A percentile compares a stretch with the other conserved stretches of the same genome.
These are phyloP conservation scores for Penicillium sclerotiorum DNA, from an alignment of 2,329 filamentous ascomycete species.

Conservation along the genomic window DNA sequence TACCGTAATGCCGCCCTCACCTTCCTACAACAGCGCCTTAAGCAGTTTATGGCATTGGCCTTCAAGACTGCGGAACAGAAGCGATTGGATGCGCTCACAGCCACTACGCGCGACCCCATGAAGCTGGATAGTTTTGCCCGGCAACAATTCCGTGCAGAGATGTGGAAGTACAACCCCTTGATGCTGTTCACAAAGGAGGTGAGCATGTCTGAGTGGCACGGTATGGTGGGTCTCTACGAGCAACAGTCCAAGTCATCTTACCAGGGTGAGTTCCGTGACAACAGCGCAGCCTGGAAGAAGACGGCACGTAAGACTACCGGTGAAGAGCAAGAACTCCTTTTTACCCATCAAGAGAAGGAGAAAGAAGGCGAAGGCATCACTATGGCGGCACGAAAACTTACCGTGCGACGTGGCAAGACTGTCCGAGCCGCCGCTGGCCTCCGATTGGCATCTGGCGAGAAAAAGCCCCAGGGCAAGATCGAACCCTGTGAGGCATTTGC, in stretches of 20 bases:
- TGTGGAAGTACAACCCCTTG: conserved; percentile 88
- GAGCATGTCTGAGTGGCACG: conserved; percentile 78
- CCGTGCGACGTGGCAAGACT: conserved; percentile 91
- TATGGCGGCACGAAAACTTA: conserved; percentile 81
- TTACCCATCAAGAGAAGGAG: conserved; percentile 87
- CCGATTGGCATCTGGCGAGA: conserved; percentile 51
- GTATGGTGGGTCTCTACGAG: conserved; percentile 78
- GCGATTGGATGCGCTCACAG: conserved; percentile 63
- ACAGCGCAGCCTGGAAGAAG: conserved; percentile 76
- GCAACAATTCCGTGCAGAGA: conserved; percentile 67
- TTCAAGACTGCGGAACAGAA: conserved; percentile 76
- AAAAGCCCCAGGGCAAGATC: conserved; percentile 63
- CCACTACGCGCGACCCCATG: conserved; percentile 42
- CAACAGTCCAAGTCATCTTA: conserved; percentile 75
- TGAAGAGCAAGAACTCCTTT: conserved; percentile 83
- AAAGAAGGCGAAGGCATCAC: conserved; percentile 70
- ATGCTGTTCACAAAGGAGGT: conserved; percentile 88
- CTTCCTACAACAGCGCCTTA: conserved; percentile 73
- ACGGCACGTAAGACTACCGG: conserved; percentile 73
- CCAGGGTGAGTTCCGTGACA: conserved; percentile 77
- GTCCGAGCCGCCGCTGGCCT: conserved; percentile 49
- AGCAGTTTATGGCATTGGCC: conserved; percentile 78
- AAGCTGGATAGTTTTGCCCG: conserved; percentile 74
- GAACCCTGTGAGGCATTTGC: conserved; percentile 81
- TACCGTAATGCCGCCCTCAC: conserved; percentile 74